A percentile compares a stretch with the other conserved stretches of the same genome.
These are phyloP conservation scores for Aureobasidium sp. DNA, from an alignment of 2,329 filamentous ascomycete genomes.

Conservation along the genomic window DNA sequence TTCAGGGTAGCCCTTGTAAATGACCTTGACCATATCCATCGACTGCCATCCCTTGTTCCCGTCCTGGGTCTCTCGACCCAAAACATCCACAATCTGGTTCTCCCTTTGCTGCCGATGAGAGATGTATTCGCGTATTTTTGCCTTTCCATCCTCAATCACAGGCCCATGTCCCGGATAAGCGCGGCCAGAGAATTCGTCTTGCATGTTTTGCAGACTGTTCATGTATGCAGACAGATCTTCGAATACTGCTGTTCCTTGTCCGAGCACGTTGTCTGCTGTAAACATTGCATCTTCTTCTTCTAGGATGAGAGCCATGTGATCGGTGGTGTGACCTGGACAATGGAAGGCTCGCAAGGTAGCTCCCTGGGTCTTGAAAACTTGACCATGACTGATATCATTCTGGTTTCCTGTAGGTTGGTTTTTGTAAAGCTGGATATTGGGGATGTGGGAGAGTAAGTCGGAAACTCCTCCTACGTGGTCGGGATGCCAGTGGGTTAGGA, in stretches of 20 bases:
- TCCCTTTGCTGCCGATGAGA: conserved; percentile 71
- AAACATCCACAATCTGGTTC: conserved; percentile 60
- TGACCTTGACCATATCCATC: conserved; percentile 77
- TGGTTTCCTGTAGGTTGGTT: conserved; percentile 41
- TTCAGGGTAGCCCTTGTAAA: conserved; percentile 74
- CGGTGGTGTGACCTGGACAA: conserved; percentile 67
- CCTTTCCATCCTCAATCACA: conserved; percentile 62
- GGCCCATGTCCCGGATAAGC: conserved; percentile 86
- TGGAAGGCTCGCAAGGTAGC: conserved; percentile 59
- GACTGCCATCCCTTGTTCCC: conserved; percentile 47
- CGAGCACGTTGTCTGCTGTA: conserved; percentile 81
- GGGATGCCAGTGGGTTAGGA: conserved; percentile 88
- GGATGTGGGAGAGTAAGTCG: conserved; percentile 58
- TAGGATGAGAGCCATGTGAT: conserved; percentile 73
- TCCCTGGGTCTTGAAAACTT: conserved; percentile 49
- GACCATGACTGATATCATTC: conserved; percentile 50
- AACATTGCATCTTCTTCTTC: conserved; percentile 76
- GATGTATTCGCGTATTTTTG: conserved; percentile 75
- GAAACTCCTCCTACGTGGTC: conserved; percentile 74
- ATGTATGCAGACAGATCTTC: conserved; percentile 67
- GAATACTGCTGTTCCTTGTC: conserved; percentile 79
- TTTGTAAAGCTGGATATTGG: conserved; percentile 58
- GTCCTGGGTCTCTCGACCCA: conserved; percentile 31
- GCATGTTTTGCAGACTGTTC: conserved; percentile 60
- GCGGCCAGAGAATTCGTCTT: conserved; percentile 50